Evolutionary conservation across 768 basidiomycete genomes (phyloP), one percentile per base, ranked within the genome.

Genomic region (Leucosporidium yakuticum): DNA sequence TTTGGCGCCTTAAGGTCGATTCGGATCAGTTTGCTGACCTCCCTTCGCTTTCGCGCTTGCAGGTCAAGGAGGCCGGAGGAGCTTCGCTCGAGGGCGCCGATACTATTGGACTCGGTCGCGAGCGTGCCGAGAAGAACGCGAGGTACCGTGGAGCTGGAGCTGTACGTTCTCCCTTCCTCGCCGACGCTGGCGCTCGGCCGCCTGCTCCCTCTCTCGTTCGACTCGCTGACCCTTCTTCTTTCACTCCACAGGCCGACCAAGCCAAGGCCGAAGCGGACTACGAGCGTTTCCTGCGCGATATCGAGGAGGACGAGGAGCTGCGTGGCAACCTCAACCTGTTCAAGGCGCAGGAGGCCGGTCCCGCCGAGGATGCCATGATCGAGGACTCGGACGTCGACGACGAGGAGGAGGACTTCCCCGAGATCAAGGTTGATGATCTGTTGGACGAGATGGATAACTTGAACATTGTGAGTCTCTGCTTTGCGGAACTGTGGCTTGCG

Each of bases 261-360:
- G 74, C 84, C 81, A 92, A 93, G 82, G 90, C 98, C 66, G 93
- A 97, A 74, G 87, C 91, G 77, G 95, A 99, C 77, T 99, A 98
- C 79, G 96, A 98, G 81, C 71, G 90, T 60, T 99, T 99, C 85
- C 81, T 98, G 79, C 84, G 89, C 56, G 93, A 96, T 70, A 79
- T 97, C 59, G 93, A 96, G 79, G 95, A 98, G 78, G 94, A 97
- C 79, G 87, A 87, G 27, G 94, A 97, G 81, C 81, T 98, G 81
- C 85, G 95, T 49, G 83, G 83, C 8, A 85, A 85, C 14, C 87
- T 98, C 74, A 94, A 96, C 79, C 76, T 97, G 64, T 98, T 95
- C 83, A 89, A 87, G 80, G 81, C 84, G 5, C 77, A 80, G 71
- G 63, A 49, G 6, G 64, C 54, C 32, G 49, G 50, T 54, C 7